Evolutionary conservation across 1,139 yeast genomes (phyloP).

Genomic region (Blastobotrys aristatus): DNA sequence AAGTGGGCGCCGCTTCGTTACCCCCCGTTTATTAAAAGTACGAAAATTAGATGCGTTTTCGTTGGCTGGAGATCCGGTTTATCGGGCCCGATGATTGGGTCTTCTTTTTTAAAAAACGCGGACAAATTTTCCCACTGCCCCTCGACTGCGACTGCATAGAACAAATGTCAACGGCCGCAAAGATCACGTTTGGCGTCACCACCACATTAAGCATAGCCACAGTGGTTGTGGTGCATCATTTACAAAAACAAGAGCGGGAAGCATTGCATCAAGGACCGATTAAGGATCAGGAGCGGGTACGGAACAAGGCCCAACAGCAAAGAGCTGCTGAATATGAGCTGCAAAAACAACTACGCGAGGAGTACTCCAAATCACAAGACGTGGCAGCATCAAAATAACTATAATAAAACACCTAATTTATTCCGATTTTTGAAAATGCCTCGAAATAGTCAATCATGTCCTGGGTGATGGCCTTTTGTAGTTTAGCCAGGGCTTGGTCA

Average conservation of each 20-base stretch:
- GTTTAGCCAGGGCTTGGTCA: conserved; percentile 57
- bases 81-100: not conserved
- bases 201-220: no score
- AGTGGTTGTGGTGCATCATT: conserved; percentile 56
- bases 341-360: conserved; percentile 61
- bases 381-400: conserved; percentile 6
- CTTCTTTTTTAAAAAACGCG: not conserved
- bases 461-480: conserved; percentile 71
- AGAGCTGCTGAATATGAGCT: conserved; percentile 71
- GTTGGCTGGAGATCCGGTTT: not conserved
- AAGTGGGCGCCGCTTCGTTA: not conserved
- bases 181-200: not conserved
- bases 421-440: conserved; percentile 39
- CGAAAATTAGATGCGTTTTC: not conserved
- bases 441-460: conserved; percentile 78
- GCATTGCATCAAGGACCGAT: conserved; percentile 76
- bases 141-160: no score
- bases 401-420: not conserved
- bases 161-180: not conserved
- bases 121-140: no score
- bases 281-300: conserved; percentile 62
- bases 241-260: conserved; percentile 62
- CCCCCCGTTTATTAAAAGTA: no score
- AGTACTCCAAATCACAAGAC: conserved; percentile 56
- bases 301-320: conserved; percentile 39